Evolutionary conservation across 352 stramenopile species (phyloP).

Genomic region (Globisporangium splendens): DNA sequence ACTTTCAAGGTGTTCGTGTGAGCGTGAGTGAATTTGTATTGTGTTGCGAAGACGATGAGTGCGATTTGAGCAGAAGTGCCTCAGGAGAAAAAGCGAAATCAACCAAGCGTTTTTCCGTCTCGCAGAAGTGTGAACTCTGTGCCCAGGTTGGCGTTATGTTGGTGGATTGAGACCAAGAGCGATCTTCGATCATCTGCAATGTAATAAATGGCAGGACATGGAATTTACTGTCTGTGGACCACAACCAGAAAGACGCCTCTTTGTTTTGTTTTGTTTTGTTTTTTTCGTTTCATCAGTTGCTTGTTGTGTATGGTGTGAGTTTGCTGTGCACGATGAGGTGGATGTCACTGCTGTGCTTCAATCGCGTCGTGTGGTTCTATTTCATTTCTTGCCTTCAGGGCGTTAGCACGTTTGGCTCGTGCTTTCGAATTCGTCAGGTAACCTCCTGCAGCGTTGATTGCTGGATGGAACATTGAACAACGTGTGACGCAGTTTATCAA

Average conservation of each 20-base stretch:
- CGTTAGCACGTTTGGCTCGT: no score
- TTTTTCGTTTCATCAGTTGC: no score
- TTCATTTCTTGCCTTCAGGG: no score
- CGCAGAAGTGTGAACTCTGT: background rate
- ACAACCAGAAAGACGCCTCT: background rate
- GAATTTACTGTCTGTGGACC: background rate
- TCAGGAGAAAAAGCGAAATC: background rate
- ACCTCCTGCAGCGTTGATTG: no score
- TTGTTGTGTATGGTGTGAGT: no score
- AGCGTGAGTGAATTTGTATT: background rate
- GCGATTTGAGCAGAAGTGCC: background rate
- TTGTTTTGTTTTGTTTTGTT: no score
- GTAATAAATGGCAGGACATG: background rate
- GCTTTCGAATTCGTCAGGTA: no score
- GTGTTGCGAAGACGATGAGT: background rate
- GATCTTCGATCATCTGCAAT: constrained; percentile 1
- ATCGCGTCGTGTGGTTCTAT: no score
- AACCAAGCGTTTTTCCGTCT: background rate
- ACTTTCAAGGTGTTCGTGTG: background rate
- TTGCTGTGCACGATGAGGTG: no score
- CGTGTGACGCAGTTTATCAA: no score
- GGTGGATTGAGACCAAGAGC: background rate
- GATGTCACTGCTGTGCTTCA: no score
- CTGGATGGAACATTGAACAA: no score
- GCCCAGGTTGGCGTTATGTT: background rate